Evolutionary conservation across 495 filamentous ascomycete species (phyloP), one percentile per base, ranked within the genome.

Genomic region (Penicillium cosmopolitanum): DNA sequence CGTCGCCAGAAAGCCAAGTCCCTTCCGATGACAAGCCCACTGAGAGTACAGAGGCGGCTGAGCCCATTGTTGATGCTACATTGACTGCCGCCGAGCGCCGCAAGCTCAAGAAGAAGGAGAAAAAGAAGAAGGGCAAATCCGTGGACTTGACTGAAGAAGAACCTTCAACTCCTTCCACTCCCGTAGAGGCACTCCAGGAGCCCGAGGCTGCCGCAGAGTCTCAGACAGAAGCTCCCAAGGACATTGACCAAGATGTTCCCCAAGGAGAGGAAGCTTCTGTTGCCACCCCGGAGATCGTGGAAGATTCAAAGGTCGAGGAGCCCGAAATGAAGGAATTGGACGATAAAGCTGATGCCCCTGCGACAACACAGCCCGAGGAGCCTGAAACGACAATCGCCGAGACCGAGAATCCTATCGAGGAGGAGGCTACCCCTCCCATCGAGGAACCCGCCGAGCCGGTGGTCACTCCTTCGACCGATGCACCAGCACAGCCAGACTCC

Each of bases 41-140:
- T 18, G 57, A 57, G n/a, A 46, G 51, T n/a, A 12, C 16, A 5
- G 53, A 54, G 15, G 0, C 46, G 18, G 50, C 55, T n/a, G 61
- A 65, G 47, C 10, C 60, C 8, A 55, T 64, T 8, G 61, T 62
- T 8, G 62, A 66, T 15, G 57, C 43, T 15, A 31, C 28, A 31
- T 42, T 70, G 15, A 61, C 73, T 1, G 58, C 68, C 19, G 66
- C 66, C 34, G 64, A 69, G 54, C 64, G 61, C n/a, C 64, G 64
- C 40, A 72, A 72, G 58, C 64, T 61, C 21, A 78, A 77, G 63
- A 76, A 74, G 47, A 77, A 66, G 61, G 75, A 80, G 55, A 73
- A 77, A 63, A 80, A 77, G 64, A 80, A 81, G 67, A 80, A 77
- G 56, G 66, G 63, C 19, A 78, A 79, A 57, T 64, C 65, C 11